Evolutionary conservation across 2,329 filamentous ascomycete species (phyloP).

Genomic region (Trichoderma oligosporum): DNA sequence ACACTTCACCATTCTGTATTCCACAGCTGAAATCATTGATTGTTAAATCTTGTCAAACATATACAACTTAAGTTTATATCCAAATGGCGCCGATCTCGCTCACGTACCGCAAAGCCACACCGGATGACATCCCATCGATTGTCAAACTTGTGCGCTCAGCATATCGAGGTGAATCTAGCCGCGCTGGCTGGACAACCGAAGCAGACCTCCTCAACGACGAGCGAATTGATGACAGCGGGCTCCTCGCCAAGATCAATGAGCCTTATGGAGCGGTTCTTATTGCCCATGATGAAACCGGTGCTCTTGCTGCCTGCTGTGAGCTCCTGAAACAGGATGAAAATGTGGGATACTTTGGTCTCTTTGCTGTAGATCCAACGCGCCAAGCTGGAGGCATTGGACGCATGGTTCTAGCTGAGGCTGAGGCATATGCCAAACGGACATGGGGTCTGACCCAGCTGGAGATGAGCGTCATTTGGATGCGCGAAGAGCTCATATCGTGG

Average conservation of each 20-base stretch:
- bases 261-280: constrained; percentile 38
- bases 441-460: constrained; percentile 32
- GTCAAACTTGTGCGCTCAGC: constrained; percentile 41
- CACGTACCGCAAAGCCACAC: constrained; percentile 35
- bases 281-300: constrained; percentile 29
- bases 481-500: constrained; percentile 45
- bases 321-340: constrained; percentile 30
- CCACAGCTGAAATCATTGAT: neutral
- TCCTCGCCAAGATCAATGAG: constrained; percentile 39
- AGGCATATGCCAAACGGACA: constrained; percentile 34
- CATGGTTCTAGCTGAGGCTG: constrained; percentile 40
- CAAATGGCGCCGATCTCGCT: constrained; percentile 26
- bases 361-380: constrained; percentile 42
- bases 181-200: constrained; percentile 46
- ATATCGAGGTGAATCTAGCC: constrained; percentile 42
- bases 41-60: neutral
- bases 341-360: constrained; percentile 35
- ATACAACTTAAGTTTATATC: too few species aligned
- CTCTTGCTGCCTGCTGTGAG: constrained; percentile 44
- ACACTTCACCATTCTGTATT: too few species aligned
- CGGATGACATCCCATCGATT: constrained; percentile 32
- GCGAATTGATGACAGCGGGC: constrained; percentile 39
- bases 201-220: constrained; percentile 42
- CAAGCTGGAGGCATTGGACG: constrained; percentile 45
- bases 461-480: constrained; percentile 43